Percentiles rank a stretch among this genome's conserved stretches.
Conservation (phyloP, 164 flowering plant species). For the Liriodendron chinense region DNA sequence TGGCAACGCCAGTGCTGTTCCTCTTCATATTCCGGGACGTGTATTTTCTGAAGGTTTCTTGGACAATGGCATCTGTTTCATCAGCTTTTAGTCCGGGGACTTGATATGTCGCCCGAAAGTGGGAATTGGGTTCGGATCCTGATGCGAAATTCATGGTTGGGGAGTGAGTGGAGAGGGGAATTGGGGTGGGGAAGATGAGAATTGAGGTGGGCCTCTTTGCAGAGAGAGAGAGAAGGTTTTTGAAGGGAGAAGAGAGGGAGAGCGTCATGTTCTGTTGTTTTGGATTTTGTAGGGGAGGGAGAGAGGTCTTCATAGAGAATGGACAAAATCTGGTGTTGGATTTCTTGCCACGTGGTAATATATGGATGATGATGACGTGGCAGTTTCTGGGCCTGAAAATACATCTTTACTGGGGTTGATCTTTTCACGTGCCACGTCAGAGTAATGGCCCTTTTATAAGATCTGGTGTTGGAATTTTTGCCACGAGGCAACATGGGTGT, state of each 20-base stretch:
- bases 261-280: neutral
- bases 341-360: neutral
- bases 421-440: neutral
- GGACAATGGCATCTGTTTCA: constrained; percentile 42
- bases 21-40: constrained; percentile 27
- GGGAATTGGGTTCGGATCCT: constrained; percentile 10
- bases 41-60: constrained; percentile 50
- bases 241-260: neutral
- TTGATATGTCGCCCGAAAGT: constrained; percentile 7
- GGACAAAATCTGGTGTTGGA: neutral
- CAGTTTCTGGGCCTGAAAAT: neutral
- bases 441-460: too few relatives aligned
- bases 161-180: constrained; percentile 1
- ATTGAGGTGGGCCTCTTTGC: constrained; percentile 19
- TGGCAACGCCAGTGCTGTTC: constrained; percentile 56
- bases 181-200: neutral
- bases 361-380: constrained; percentile 5
- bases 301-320: too few relatives aligned
- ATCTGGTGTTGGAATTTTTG: neutral
- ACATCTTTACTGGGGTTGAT: neutral
- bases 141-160: constrained; percentile 29
- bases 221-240: neutral
- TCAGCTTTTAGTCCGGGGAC: constrained; percentile 42
- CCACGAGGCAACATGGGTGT: neutral
- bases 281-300: neutral